Percentiles rank a stretch among this genome's conserved stretches.
These are phyloP conservation scores for Saccharomyces hybrid DNA, from an alignment of 1,139 yeast species.

Conservation along the genomic window DNA sequence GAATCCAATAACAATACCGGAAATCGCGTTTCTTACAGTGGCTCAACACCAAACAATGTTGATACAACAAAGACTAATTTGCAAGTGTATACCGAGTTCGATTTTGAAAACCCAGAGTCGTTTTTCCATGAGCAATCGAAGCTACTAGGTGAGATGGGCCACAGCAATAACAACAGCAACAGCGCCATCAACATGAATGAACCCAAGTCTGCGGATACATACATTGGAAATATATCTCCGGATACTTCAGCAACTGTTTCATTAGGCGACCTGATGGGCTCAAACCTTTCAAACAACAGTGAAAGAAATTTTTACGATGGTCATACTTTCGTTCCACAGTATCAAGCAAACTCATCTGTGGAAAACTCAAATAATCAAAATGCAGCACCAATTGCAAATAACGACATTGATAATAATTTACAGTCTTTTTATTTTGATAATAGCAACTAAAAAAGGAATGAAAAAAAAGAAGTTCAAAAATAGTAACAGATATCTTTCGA, in stretches of 20 bases:
- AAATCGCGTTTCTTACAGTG: neutral
- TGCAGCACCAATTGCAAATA: constrained; percentile 3
- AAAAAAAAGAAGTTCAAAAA: neutral
- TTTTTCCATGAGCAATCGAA: constrained; percentile 12
- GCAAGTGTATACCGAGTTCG: constrained; percentile 22
- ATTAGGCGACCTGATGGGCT: constrained; percentile 4
- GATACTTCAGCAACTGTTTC: constrained; percentile 9
- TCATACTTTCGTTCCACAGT: neutral
- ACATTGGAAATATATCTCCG: constrained; percentile 7
- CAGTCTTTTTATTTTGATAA: constrained; percentile 6
- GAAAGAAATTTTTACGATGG: neutral
- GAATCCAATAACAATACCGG: neutral
- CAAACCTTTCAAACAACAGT: neutral
- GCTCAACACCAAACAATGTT: neutral
- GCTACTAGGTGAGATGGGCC: neutral
- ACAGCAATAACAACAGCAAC: neutral
- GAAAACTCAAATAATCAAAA: neutral
- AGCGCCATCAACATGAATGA: constrained; percentile 4
- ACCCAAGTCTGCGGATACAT: neutral
- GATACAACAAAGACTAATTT: constrained; percentile 7
- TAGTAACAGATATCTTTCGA: neutral
- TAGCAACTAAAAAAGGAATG: neutral
- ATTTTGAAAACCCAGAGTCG: constrained; percentile 19
- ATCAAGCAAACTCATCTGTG: neutral
- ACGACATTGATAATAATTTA: constrained; percentile 8